A percentile compares a stretch with the other conserved stretches of the same genome.
phyloP scores from a whole-genome alignment of 2,329 filamentous ascomycete genomes.

The Sporothrix brasiliensis region DNA sequence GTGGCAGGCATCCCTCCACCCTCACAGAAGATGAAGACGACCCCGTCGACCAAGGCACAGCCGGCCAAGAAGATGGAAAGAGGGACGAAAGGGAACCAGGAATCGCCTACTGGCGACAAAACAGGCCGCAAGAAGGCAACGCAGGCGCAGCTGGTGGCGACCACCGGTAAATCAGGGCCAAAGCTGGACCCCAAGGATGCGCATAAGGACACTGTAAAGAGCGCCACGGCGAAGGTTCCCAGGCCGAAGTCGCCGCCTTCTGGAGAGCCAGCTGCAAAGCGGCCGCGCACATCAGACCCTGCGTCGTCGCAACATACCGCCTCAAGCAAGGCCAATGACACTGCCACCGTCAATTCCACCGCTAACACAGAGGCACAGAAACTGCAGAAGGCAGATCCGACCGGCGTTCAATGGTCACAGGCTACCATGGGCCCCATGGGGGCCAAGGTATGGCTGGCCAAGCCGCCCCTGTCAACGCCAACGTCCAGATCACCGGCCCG shows the following conservation, averaged over 20 bases:
- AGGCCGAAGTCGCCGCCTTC: slow-evolving; percentile 17
- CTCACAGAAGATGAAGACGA: background rate
- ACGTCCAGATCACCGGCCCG: background rate
- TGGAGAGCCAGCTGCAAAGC: slow-evolving; percentile 14
- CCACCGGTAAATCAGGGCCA: slow-evolving; percentile 1
- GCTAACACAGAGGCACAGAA: slow-evolving; percentile 11
- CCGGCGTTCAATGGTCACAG: slow-evolving; percentile 12
- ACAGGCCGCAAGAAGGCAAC: background rate
- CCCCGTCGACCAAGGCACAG: background rate
- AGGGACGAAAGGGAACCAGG: background rate
- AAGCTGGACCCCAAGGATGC: slow-evolving; percentile 14
- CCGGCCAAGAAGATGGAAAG: background rate
- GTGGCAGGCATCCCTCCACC: background rate
- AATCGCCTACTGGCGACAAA: background rate
- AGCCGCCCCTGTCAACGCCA: background rate
- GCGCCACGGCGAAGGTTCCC: slow-evolving; percentile 21
- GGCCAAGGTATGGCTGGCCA: slow-evolving; percentile 4
- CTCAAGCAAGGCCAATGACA: background rate
- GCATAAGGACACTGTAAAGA: background rate
- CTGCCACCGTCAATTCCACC: background rate
- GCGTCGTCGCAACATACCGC: background rate
- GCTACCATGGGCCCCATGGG: background rate
- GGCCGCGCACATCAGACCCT: background rate
- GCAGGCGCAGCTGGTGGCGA: background rate
- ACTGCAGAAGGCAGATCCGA: background rate